phyloP scores from a whole-genome alignment of 2,329 filamentous ascomycete species.

The Ascochyta rabiei region DNA sequence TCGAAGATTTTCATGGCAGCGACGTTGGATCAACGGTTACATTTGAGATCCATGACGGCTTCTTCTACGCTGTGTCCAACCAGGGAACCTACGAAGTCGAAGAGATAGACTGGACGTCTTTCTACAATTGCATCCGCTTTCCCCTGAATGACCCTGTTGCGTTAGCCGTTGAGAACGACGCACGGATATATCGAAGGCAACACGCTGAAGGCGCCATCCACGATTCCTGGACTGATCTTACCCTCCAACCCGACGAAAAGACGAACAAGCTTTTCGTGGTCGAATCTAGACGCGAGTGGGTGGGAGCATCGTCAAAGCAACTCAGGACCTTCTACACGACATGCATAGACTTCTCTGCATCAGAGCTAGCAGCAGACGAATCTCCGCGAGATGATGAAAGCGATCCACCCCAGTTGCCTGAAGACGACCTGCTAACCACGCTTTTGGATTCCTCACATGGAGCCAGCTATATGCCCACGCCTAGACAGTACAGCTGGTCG shows the following conservation, averaged over 20 bases:
- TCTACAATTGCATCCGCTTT: conserved; percentile 71
- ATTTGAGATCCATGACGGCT: conserved; percentile 70
- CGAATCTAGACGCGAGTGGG: conserved; percentile 74
- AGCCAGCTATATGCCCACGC: conserved; percentile 47
- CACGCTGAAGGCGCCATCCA: conserved; percentile 75
- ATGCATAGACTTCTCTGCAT: conserved; percentile 53
- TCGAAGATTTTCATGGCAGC: conserved; percentile 65
- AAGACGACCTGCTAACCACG: conserved; percentile 34
- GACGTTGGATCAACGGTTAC: conserved; percentile 72
- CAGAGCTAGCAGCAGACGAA: not conserved
- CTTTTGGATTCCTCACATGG: conserved; percentile 43
- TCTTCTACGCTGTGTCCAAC: conserved; percentile 74
- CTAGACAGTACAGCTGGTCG: conserved; percentile 49
- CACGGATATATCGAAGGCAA: conserved; percentile 67
- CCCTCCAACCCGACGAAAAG: conserved; percentile 64
- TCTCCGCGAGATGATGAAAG: conserved; percentile 2
- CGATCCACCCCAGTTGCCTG: conserved; percentile 27
- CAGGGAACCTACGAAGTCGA: conserved; percentile 66
- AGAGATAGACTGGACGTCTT: conserved; percentile 70
- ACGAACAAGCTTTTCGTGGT: conserved; percentile 66
- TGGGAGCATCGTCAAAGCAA: conserved; percentile 59
- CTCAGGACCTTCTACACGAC: conserved; percentile 70
- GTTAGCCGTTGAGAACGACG: conserved; percentile 52
- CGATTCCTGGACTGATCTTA: conserved; percentile 73
- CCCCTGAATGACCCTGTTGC: conserved; percentile 57